Evolutionary conservation across 2,329 filamentous ascomycete species (phyloP), one percentile per base, ranked within the genome.

Genomic region (Aureobasidium vineae): DNA sequence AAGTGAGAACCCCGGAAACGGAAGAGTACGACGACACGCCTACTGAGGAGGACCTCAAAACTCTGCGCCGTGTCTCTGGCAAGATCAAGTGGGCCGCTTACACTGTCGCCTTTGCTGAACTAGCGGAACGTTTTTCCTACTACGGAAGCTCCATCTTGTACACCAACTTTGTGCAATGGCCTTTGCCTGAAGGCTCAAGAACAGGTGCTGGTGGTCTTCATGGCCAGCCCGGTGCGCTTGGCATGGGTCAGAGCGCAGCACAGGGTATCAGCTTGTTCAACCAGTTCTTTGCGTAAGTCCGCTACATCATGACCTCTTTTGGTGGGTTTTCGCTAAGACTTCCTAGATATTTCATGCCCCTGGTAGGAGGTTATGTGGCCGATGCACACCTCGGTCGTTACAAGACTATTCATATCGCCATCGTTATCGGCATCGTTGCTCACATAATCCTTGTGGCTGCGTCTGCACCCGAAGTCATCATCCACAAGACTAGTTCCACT

Each of bases 121-220:
- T 87, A 67, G 84, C 83, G 64, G 85, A 88, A 71, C 78, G 86
- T 65, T 85, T 85, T 3, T 86, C 84, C 0, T 88, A 84, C 77
- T 86, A 86, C 71, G 85, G 85, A 67, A 78, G 81, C 8, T 82
- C 81, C 0, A 76, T 84, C 7, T 86, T 65, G 6, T 65, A 56
- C 52, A 50, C 26, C 75, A 75, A 21, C 73, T 76, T 2, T 73
- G 75, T 66, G 73, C 63, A 65, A 57, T 57, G 53, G 53, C 50
- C 50, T 21, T 74, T 40, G 70, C 74, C 41, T 75, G 75, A 47
- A 74, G 75, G 49, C 70, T 73, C 28, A 67, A 73, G 2, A 68
- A 69, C 60, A 23, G 63, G 63, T 31, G 63, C 63, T 21, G 74
- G 72, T 57, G 53, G 53, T 5, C 71, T 72, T 8, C 69, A 77